Percentiles rank a stretch among this genome's conserved stretches.
Evolutionary conservation across 768 basidiomycete genomes (phyloP).

Genomic region (Dendrothele bispora): DNA sequence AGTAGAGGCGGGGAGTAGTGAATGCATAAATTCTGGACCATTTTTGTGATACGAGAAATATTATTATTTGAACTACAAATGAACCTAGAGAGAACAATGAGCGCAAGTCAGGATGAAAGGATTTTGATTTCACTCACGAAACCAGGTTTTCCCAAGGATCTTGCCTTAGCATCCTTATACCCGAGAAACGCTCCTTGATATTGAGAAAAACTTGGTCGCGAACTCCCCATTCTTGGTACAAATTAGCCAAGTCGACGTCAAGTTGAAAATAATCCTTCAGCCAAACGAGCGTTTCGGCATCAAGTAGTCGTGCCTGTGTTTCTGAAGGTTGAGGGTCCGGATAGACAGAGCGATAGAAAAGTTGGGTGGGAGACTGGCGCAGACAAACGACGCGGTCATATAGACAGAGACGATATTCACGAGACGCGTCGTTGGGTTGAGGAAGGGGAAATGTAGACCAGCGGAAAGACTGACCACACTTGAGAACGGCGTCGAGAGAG

Average conservation of each 20-base stretch:
- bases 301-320: slow-evolving; percentile 32
- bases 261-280: slow-evolving; percentile 90
- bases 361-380: slow-evolving; percentile 63
- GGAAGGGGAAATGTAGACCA: slow-evolving; percentile 61
- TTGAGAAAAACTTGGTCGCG: slow-evolving; percentile 75
- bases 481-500: slow-evolving; percentile 74
- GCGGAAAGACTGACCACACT: slow-evolving; percentile 84
- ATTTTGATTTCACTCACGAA: slow-evolving; percentile 58
- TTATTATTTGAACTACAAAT: slow-evolving; percentile 99
- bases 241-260: slow-evolving; percentile 61
- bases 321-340: slow-evolving; percentile 43
- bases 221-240: slow-evolving; percentile 77
- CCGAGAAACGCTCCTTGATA: slow-evolving; percentile 64
- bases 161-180: slow-evolving; percentile 86
- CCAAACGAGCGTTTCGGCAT: slow-evolving; percentile 73
- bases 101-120: not conserved
- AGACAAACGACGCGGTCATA: slow-evolving; percentile 84
- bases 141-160: slow-evolving; percentile 96
- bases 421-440: slow-evolving; percentile 18
- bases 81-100: slow-evolving; percentile 53
- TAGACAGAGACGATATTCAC: slow-evolving; percentile 80
- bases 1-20: slow-evolving; percentile 75
- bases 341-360: slow-evolving; percentile 74
- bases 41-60: slow-evolving; percentile 89
- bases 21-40: slow-evolving; percentile 82